Evolutionary conservation across 768 basidiomycete species (phyloP), one percentile per base, ranked within the genome.

Genomic region (Lentinula boryana): DNA sequence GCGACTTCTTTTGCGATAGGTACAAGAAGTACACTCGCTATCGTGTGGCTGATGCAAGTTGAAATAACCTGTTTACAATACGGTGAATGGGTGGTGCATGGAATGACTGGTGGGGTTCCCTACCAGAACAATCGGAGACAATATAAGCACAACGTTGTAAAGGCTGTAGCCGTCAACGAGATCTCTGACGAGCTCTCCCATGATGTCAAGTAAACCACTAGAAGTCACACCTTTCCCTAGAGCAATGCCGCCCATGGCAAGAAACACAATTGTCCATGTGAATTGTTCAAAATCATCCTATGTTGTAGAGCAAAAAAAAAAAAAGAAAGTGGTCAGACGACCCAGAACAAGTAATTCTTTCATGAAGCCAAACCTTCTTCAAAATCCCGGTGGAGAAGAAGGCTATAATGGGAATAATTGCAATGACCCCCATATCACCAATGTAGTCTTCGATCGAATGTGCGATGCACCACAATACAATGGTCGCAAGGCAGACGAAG

Each of bases 371-470:
- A 52, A 21, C 94, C 89, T 98, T 98, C 68, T 94, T 93, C 51
- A 99, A 75, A 5, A 98, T 86, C 0, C 93, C 93, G 0, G 94
- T 92, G 5, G 91, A 89, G 72, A 98, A 99, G 77, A 99, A 98
- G 1, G 89, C 89, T 5, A 98, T 80, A 49, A 98, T 81, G 0
- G 96, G 97, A 49, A 99, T 80, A 65, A 98, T 86, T 2, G 96
- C 95, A 64, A 99, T 95, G 67, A 98, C 82, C 33, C 97, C 97
- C 95, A 98, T 99, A 71, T 98, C 95, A 1, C 97, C 97, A 3
- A 98, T 80, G 51, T 76, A 76, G 5, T 76, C 72, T 68, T 95
- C 85, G 57, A 98, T 84, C 67, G 77, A 73, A 68, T 91, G 89
- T 64, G 90, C 95, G 43, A 93, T 71, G 68, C 93, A 95, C 95